These are phyloP conservation scores for Physaria fendleri DNA, from an alignment of 345 rosid species.

Conservation along the genomic window DNA sequence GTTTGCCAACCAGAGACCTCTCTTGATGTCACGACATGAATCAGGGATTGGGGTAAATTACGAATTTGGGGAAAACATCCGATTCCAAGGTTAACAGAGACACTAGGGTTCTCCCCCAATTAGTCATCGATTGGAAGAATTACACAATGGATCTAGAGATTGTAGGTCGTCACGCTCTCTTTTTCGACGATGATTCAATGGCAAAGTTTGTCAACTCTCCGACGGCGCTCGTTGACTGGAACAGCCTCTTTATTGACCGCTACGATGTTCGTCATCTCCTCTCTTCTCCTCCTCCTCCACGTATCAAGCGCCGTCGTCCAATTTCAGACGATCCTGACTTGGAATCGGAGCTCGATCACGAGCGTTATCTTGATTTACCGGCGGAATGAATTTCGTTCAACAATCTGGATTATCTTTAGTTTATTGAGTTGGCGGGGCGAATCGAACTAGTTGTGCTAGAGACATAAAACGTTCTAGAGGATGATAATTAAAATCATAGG, in stretches of 20 bases:
- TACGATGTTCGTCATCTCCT: constrained; percentile 98
- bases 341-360: constrained; percentile 65
- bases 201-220: constrained; percentile 78
- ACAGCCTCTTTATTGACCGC: constrained; percentile 83
- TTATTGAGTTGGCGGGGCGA: neutral
- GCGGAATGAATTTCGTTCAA: neutral
- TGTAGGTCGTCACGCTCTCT: constrained; percentile 84
- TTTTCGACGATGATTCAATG: constrained; percentile 85
- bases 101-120: constrained; percentile 8
- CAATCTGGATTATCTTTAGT: neutral
- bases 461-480: neutral
- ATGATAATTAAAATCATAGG: neutral
- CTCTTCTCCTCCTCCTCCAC: constrained; percentile 72
- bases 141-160: constrained; percentile 70
- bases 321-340: constrained; percentile 29
- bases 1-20: neutral
- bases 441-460: neutral
- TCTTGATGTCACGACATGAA: neutral
- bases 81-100: neutral
- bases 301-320: constrained; percentile 43
- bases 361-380: constrained; percentile 70
- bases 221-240: constrained; percentile 89
- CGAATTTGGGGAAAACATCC: neutral
- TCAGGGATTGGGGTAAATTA: neutral
- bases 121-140: neutral